Conservation (phyloP, 2,329 filamentous ascomycete genomes). For the Calonectria fujianensis region DNA sequence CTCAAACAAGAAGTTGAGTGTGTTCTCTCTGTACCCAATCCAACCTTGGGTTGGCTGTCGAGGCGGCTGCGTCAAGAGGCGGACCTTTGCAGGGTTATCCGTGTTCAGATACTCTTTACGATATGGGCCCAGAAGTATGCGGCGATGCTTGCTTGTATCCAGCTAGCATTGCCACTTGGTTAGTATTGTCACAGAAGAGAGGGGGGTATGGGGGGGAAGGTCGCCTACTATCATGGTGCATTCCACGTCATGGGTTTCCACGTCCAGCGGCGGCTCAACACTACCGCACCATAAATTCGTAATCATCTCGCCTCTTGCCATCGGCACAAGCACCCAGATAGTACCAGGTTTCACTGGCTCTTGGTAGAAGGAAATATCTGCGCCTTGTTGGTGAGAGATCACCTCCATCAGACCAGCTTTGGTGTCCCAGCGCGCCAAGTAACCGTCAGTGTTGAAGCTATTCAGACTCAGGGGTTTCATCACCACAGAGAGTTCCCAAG, state of each 20-base stretch:
- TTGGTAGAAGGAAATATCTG: not conserved
- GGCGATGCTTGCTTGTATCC: not conserved
- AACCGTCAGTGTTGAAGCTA: not conserved
- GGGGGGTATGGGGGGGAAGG: not conserved
- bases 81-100: not conserved
- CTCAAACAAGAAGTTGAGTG: not conserved
- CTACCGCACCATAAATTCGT: not conserved
- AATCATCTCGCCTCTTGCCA: not conserved
- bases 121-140: not conserved
- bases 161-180: not conserved
- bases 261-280: not conserved
- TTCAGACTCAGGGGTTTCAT: not conserved
- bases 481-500: not conserved
- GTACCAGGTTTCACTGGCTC: no score
- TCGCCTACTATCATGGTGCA: not conserved
- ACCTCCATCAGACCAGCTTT: not conserved
- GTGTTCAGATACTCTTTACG: not conserved
- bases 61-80: not conserved
- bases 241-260: not conserved
- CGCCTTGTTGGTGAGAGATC: not conserved
- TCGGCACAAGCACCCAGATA: not conserved
- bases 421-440: not conserved
- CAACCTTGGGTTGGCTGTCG: not conserved
- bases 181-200: not conserved
- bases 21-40: not conserved